A percentile compares a stretch with the other conserved stretches of the same genome.
phyloP scores from a whole-genome alignment of 352 stramenopile species.

The Phytophthora pinifolia region DNA sequence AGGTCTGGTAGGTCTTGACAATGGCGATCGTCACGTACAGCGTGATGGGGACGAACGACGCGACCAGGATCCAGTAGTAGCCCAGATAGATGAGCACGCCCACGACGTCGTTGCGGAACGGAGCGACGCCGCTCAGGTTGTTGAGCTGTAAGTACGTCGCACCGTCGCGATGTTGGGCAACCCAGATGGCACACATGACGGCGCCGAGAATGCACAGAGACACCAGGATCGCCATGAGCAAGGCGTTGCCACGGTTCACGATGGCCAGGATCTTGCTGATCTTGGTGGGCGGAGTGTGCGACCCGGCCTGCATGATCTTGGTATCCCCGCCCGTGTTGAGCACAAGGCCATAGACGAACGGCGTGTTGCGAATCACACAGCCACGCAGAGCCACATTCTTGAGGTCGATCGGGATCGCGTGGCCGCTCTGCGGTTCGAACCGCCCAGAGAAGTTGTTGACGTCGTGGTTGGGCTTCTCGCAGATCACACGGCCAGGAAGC shows the following conservation, averaged over 20 bases:
- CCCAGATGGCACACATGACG: constrained; percentile 69
- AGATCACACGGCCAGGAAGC: constrained; percentile 67
- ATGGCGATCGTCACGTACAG: constrained; percentile 89
- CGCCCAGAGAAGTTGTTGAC: constrained; percentile 86
- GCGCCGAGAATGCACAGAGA: constrained; percentile 73
- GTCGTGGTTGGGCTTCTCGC: constrained; percentile 84
- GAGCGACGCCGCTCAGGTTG: constrained; percentile 56
- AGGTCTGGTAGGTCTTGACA: constrained; percentile 87
- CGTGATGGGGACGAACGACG: constrained; percentile 88
- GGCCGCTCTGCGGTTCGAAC: constrained; percentile 70
- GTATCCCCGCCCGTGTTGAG: constrained; percentile 83
- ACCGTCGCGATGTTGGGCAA: constrained; percentile 50
- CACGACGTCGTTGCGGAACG: constrained; percentile 72
- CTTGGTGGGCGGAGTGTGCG: constrained; percentile 65
- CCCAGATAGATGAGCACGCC: constrained; percentile 78
- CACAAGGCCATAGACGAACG: constrained; percentile 77
- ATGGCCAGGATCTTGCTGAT: constrained; percentile 84
- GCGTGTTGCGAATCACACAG: constrained; percentile 85
- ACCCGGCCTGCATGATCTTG: constrained; percentile 88
- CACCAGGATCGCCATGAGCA: constrained; percentile 75
- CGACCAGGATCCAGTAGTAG: constrained; percentile 90
- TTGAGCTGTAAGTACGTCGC: constrained; percentile 75
- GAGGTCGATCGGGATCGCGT: constrained; percentile 82
- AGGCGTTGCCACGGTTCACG: constrained; percentile 74
- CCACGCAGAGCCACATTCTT: constrained; percentile 84